phyloP scores from a whole-genome alignment of 169 alveolate genomes.

The Theileria parva region DNA sequence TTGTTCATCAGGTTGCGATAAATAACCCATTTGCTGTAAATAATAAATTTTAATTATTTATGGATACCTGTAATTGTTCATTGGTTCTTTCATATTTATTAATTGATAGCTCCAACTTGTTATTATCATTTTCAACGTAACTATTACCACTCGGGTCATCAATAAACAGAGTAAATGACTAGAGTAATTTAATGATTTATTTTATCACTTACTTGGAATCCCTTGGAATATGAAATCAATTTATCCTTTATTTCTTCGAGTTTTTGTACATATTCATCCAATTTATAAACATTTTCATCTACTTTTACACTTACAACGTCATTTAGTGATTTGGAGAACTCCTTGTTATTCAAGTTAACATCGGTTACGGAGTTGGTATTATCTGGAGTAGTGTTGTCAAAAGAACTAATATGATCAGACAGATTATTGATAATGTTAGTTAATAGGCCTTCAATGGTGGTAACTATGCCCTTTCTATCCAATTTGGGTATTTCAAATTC shows the following conservation, averaged over 20 bases:
- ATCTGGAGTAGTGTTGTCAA: neutral
- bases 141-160: slow-evolving; percentile 97
- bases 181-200: neutral
- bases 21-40: slow-evolving; percentile 7
- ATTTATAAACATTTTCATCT: neutral
- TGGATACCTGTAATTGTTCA: slow-evolving; percentile 76
- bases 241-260: slow-evolving; percentile 29
- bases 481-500: slow-evolving; percentile 92
- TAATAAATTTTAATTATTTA: neutral
- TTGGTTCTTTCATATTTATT: slow-evolving; percentile 77
- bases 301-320: neutral
- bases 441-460: slow-evolving; percentile 84
- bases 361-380: slow-evolving; percentile 3
- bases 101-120: slow-evolving; percentile 36
- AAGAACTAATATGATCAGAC: slow-evolving; percentile 53
- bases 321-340: neutral
- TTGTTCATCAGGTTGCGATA: neutral
- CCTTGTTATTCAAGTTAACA: neutral
- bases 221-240: slow-evolving; percentile 12
- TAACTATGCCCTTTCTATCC: slow-evolving; percentile 90
- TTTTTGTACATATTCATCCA: slow-evolving; percentile 23
- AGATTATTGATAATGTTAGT: slow-evolving; percentile 40
- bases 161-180: slow-evolving; percentile 71
- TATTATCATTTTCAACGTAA: slow-evolving; percentile 86
- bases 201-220: slow-evolving; percentile 23